Evolutionary conservation across 2,329 filamentous ascomycete species (phyloP), one percentile per base, ranked within the genome.

Genomic region (Lachnellula occidentalis): DNA sequence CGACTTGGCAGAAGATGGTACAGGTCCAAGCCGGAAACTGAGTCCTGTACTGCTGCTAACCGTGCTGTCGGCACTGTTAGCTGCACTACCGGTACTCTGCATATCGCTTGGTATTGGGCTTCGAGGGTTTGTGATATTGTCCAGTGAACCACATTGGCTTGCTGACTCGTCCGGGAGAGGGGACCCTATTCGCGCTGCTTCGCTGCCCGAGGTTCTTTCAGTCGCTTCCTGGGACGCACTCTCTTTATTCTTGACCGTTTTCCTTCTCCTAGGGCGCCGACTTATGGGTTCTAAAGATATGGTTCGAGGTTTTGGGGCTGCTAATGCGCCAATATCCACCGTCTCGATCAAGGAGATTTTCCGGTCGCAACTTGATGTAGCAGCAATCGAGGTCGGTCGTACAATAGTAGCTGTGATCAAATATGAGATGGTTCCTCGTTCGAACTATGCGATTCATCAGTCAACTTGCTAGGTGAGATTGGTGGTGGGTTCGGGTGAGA

Each of bases 381-480:
- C 86, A 14, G 86, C 81, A 58, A 96, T 95, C 5, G 91, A 85
- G 0, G 88, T 94, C 19, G 94, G 92, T 54, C 91, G 84, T 19
- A 92, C 97, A 54, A 97, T 72, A 8, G 91, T 96, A 34, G 92
- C 87, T 5, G 90, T 92, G 64, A 97, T 81, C 74, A 92, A 84
- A 73, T 97, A 99, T 19, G 88, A 87, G 64, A 99, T 90, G 2
- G 90, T 92, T 36, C 94, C 94, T 67, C 92, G 85, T 73, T 97
- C 94, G 71, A 99, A 99, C 91, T 97, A 51, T 45, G 42, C 47
- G 17, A 19, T 12, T 41, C n/a, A 45, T 67, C 43, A 65, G 64
- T 53, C 45, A 56, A 47, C 22, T 17, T 24, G 11, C 4, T 12
- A 14, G 19, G 42, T 24, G 24, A 27, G 24, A 5, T 21, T 3